phyloP scores from a whole-genome alignment of 2,329 filamentous ascomycete genomes.

The Arthroderma uncinatum region DNA sequence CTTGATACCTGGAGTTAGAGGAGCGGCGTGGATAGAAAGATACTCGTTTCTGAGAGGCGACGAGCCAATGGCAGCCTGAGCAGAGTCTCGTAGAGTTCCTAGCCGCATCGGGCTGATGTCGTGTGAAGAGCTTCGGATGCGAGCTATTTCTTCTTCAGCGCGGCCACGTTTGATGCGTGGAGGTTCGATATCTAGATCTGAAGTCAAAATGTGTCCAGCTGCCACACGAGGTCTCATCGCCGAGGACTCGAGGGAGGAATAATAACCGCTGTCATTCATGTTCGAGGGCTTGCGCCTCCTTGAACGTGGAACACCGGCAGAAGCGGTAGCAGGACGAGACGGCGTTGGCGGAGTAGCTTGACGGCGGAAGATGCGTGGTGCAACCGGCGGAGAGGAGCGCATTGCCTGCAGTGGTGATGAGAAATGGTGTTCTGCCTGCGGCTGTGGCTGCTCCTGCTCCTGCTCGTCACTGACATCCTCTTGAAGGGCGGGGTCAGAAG shows the following conservation, averaged over 20 bases:
- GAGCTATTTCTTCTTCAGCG: conserved; percentile 90
- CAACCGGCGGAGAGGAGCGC: conserved; percentile 81
- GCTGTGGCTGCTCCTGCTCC: conserved; percentile 16
- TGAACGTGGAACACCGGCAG: conserved; percentile 52
- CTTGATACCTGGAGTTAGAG: conserved; percentile 73
- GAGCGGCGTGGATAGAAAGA: conserved; percentile 47
- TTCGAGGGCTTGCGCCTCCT: conserved; percentile 67
- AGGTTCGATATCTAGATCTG: conserved; percentile 62
- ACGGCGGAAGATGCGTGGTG: conserved; percentile 44
- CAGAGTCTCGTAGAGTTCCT: conserved; percentile 32
- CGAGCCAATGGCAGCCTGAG: conserved; percentile 42
- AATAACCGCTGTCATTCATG: conserved; percentile 91
- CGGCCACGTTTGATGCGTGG: conserved; percentile 75
- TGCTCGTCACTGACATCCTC: conserved; percentile 42
- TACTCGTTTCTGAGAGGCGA: conserved; percentile 55
- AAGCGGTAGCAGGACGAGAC: conserved; percentile 47
- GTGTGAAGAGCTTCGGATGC: conserved; percentile 81
- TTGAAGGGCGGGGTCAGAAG: conserved; percentile 53
- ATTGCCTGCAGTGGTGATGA: conserved; percentile 48
- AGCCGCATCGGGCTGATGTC: conserved; percentile 61
- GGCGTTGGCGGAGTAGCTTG: conserved; percentile 66
- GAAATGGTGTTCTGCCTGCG: conserved; percentile 10
- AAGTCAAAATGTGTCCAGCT: conserved; percentile 55
- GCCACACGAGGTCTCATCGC: conserved; percentile 57
- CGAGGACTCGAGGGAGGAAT: conserved; percentile 90